These are phyloP conservation scores for Euryodendron excelsum DNA, from an alignment of 148 eudicot genomes.

Conservation along the genomic window DNA sequence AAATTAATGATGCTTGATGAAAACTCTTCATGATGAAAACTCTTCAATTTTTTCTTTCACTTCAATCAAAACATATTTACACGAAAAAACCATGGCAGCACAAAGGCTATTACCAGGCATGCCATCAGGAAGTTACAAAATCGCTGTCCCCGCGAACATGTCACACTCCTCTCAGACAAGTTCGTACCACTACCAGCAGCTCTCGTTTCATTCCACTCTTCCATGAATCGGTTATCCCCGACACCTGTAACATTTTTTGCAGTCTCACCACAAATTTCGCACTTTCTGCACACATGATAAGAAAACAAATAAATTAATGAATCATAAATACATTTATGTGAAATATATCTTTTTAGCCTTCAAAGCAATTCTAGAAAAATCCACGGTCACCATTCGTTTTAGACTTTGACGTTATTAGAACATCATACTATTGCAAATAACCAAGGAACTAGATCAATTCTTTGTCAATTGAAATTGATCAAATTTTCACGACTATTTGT, in stretches of 20 bases:
- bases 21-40: too few species aligned
- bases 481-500: too few species aligned
- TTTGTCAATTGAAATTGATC: background rate
- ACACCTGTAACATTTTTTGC: constrained; percentile 44
- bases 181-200: constrained; percentile 10
- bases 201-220: constrained; percentile 53
- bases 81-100: constrained; percentile 74
- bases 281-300: constrained; percentile 26
- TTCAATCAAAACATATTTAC: constrained; percentile 44
- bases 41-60: too few species aligned
- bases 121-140: constrained; percentile 72
- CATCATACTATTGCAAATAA: background rate
- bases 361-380: background rate
- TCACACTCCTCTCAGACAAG: constrained; percentile 32
- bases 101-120: constrained; percentile 65
- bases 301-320: background rate
- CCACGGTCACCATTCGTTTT: background rate
- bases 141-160: constrained; percentile 63
- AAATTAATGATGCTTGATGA: too few species aligned
- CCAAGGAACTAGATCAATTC: background rate
- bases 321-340: background rate
- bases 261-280: constrained; percentile 73
- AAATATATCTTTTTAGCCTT: background rate
- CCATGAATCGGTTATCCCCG: constrained; percentile 48
- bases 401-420: background rate